Evolutionary conservation across 495 filamentous ascomycete species (phyloP).

Genomic region (Pseudomonodictys pantanalensis): DNA sequence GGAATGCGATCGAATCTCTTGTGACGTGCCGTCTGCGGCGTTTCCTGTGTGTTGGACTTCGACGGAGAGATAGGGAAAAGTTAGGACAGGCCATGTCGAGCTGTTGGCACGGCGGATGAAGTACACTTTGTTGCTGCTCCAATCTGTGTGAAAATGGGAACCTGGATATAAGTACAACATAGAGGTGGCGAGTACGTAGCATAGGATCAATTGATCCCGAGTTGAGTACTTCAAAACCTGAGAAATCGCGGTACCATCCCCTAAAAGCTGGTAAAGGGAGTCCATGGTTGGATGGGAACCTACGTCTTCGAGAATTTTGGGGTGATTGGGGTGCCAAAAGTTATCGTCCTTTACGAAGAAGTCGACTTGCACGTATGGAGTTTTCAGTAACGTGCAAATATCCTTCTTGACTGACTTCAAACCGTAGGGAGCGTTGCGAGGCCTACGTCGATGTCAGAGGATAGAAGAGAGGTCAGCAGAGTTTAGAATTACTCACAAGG

Average conservation of each 20-base stretch:
- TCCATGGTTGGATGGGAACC: background rate
- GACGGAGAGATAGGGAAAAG: background rate
- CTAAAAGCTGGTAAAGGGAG: background rate
- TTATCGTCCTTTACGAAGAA: background rate
- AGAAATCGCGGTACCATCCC: background rate
- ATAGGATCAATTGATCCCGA: background rate
- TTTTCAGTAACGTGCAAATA: background rate
- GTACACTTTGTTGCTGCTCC: background rate
- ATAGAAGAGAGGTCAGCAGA: no score
- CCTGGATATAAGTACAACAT: background rate
- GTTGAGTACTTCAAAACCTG: background rate
- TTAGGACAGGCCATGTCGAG: background rate
- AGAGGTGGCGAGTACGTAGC: background rate
- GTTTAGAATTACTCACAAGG: background rate
- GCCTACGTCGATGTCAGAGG: background rate
- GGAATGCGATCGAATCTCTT: background rate
- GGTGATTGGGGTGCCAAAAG: background rate
- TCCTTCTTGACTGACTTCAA: background rate
- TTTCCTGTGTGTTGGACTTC: background rate
- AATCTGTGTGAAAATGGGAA: background rate
- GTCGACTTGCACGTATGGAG: background rate
- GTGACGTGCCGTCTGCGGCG: background rate
- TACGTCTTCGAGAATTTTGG: background rate
- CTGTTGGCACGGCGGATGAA: background rate
- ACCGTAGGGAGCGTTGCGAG: background rate